These are phyloP conservation scores for Globisporangium rhizosaccharum DNA, from an alignment of 352 stramenopile species.

Conservation along the genomic window DNA sequence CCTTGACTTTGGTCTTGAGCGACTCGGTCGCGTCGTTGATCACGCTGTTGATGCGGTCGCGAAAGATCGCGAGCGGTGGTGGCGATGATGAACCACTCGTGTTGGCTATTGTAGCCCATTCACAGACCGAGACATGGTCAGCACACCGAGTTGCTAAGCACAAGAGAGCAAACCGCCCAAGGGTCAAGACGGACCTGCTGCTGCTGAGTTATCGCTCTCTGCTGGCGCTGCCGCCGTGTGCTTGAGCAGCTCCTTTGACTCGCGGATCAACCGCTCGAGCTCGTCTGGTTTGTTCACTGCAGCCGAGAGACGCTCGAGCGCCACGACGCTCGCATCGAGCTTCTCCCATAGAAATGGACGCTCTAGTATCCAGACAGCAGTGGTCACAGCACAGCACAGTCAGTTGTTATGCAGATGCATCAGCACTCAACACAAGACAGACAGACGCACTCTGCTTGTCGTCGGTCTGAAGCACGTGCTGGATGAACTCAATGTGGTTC, in stretches of 20 bases:
- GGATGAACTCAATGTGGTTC: constrained; percentile 48
- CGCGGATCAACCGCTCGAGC: constrained; percentile 42
- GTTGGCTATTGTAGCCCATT: too few relatives aligned
- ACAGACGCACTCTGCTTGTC: constrained; percentile 19
- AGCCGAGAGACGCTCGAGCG: constrained; percentile 39
- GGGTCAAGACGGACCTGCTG: neutral
- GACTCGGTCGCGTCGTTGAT: constrained; percentile 39
- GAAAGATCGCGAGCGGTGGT: constrained; percentile 32
- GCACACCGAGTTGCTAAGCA: too few relatives aligned
- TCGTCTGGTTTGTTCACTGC: constrained; percentile 54
- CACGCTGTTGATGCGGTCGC: constrained; percentile 40
- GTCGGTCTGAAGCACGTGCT: constrained; percentile 50
- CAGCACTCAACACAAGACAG: neutral
- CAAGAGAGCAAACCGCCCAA: neutral
- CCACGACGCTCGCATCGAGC: constrained; percentile 41
- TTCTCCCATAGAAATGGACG: constrained; percentile 52
- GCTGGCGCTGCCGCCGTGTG: constrained; percentile 9
- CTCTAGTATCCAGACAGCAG: neutral
- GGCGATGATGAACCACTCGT: neutral
- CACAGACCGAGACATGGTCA: too few relatives aligned
- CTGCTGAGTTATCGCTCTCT: neutral
- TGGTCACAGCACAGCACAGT: too few relatives aligned
- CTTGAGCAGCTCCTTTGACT: constrained; percentile 45
- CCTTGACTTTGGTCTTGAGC: constrained; percentile 38
- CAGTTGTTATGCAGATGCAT: too few relatives aligned